These are phyloP conservation scores for Suaeda aralocaspica DNA, from an alignment of 148 eudicot genomes.

Conservation along the genomic window DNA sequence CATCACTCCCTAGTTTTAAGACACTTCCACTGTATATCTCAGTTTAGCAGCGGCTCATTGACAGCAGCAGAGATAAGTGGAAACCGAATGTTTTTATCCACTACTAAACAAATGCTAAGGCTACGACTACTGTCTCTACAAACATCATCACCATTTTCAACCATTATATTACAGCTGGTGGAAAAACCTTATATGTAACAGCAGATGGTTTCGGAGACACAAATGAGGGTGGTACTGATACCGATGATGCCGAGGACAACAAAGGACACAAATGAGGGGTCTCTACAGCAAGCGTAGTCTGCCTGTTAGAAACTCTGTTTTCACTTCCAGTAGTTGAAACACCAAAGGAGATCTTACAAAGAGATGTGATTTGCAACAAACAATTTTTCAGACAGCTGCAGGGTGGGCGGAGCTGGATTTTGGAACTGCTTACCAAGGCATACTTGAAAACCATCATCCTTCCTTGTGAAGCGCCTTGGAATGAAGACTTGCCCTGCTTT, in stretches of 20 bases:
- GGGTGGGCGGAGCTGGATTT: constrained; percentile 83
- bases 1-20: constrained; percentile 65
- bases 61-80: no score
- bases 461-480: constrained; percentile 74
- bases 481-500: constrained; percentile 86
- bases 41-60: constrained; percentile 41
- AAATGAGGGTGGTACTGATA: background rate
- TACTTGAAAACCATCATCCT: constrained; percentile 46
- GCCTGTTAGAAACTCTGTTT: constrained; percentile 27
- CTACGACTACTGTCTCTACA: constrained; percentile 11
- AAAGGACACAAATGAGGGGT: no score
- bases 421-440: constrained; percentile 84
- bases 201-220: constrained; percentile 44
- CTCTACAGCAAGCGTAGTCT: no score
- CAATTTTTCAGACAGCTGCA: constrained; percentile 63
- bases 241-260: background rate
- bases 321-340: constrained; percentile 62
- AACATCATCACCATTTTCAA: no score
- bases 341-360: constrained; percentile 60
- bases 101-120: background rate
- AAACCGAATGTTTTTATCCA: no score
- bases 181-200: constrained; percentile 56
- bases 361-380: constrained; percentile 71
- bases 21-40: constrained; percentile 74
- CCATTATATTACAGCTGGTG: constrained; percentile 60